A percentile compares a stretch with the other conserved stretches of the same genome.
These are phyloP conservation scores for Claviceps citrina DNA, from an alignment of 2,329 filamentous ascomycete species.

Conservation along the genomic window DNA sequence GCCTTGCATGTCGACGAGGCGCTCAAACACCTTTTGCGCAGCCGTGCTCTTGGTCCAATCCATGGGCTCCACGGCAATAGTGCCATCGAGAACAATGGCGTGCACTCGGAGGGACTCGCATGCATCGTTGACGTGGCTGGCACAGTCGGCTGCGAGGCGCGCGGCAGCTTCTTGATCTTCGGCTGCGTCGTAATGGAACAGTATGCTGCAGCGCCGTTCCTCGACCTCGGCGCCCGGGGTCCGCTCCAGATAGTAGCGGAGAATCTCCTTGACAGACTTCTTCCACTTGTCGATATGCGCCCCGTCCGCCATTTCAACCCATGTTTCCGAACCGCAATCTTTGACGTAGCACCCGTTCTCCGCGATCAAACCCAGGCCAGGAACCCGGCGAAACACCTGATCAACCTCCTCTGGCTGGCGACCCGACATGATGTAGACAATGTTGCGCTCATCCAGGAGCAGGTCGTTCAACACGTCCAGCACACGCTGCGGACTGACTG, in stretches of 20 bases:
- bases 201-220: slow-evolving; percentile 76
- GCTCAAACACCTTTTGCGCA: slow-evolving; percentile 55
- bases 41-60: slow-evolving; percentile 83
- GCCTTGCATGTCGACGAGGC: slow-evolving; percentile 32
- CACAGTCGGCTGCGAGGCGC: slow-evolving; percentile 75
- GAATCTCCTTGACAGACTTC: slow-evolving; percentile 62
- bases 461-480: slow-evolving; percentile 72
- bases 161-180: slow-evolving; percentile 62
- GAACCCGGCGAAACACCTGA: slow-evolving; percentile 67
- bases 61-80: slow-evolving; percentile 69
- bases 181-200: slow-evolving; percentile 78
- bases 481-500: slow-evolving; percentile 70
- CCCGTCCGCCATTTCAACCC: slow-evolving; percentile 64
- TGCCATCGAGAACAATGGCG: slow-evolving; percentile 65
- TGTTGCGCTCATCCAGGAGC: slow-evolving; percentile 63
- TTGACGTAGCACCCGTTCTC: slow-evolving; percentile 90
- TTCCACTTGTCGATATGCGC: slow-evolving; percentile 66
- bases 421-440: slow-evolving; percentile 87
- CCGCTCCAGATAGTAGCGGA: slow-evolving; percentile 79
- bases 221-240: slow-evolving; percentile 80
- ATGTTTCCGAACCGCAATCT: slow-evolving; percentile 49
- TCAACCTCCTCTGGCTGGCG: slow-evolving; percentile 79
- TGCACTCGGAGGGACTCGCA: slow-evolving; percentile 73
- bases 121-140: slow-evolving; percentile 87
- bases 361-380: slow-evolving; percentile 74